phyloP scores from a whole-genome alignment of 2,329 filamentous ascomycete genomes.

The Fusarium sp. region DNA sequence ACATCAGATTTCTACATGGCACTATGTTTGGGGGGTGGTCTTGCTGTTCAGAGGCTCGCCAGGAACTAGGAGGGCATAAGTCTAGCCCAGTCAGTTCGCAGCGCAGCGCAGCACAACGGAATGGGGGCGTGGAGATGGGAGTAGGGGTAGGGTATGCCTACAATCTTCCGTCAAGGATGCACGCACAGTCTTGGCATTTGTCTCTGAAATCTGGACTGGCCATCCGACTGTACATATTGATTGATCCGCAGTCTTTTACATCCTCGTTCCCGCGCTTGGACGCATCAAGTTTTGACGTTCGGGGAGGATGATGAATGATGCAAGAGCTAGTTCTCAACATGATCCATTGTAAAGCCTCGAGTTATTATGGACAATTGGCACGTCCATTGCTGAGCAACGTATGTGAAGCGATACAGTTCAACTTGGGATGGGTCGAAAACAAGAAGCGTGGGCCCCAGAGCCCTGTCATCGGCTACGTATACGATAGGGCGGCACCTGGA shows the following conservation, averaged over 20 bases:
- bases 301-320: slow-evolving; percentile 25
- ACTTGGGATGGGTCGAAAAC: slow-evolving; percentile 33
- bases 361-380: slow-evolving; percentile 20
- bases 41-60: slow-evolving; percentile 22
- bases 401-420: slow-evolving; percentile 20
- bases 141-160: slow-evolving; percentile 30
- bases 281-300: slow-evolving; percentile 24
- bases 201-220: slow-evolving; percentile 18
- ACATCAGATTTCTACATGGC: slow-evolving; percentile 42
- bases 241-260: slow-evolving; percentile 19
- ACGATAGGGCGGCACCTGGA: slow-evolving; percentile 41
- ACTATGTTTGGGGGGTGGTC: slow-evolving; percentile 38
- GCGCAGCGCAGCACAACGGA: slow-evolving; percentile 12
- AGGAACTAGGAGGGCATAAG: slow-evolving; percentile 31
- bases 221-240: background rate
- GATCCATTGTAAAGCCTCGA: background rate
- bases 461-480: slow-evolving; percentile 40
- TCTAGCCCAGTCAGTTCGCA: slow-evolving; percentile 30
- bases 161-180: slow-evolving; percentile 27
- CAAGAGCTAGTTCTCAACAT: slow-evolving; percentile 12
- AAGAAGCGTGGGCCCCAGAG: slow-evolving; percentile 36
- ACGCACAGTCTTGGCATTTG: slow-evolving; percentile 36
- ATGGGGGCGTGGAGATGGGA: slow-evolving; percentile 25
- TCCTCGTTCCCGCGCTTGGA: slow-evolving; percentile 2
- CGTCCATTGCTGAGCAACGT: slow-evolving; percentile 26